Conservation (phyloP, 2,329 filamentous ascomycete genomes). For the Ilyonectria destructans region DNA sequence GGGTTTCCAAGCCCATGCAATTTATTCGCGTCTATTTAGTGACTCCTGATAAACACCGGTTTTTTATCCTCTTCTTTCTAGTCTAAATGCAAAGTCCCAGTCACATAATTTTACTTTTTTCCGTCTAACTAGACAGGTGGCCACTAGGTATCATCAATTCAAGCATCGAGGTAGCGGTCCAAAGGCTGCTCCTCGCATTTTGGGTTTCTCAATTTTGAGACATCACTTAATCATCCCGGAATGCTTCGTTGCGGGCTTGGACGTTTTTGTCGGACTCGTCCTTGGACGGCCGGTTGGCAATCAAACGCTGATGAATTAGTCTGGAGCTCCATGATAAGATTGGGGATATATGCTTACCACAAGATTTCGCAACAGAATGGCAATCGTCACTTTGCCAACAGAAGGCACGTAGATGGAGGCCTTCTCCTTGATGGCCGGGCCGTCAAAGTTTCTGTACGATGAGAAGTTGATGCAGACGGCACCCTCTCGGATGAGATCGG, state of each 20-base stretch:
- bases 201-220: background rate
- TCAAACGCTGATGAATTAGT: conserved; percentile 62
- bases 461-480: conserved; percentile 99
- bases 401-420: conserved; percentile 97
- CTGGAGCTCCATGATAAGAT: conserved; percentile 6
- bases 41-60: conserved; percentile 14
- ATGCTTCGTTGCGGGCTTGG: conserved; percentile 61
- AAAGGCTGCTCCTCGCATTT: background rate
- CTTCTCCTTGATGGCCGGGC: conserved; percentile 90
- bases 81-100: conserved; percentile 13
- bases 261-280: conserved; percentile 55
- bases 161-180: background rate
- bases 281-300: conserved; percentile 65
- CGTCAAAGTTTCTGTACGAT: conserved; percentile 93
- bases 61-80: conserved; percentile 17
- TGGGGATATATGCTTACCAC: conserved; percentile 73
- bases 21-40: conserved; percentile 23
- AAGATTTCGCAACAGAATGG: conserved; percentile 89
- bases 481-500: conserved; percentile 86
- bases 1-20: conserved; percentile 1
- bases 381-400: conserved; percentile 98
- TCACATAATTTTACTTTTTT: conserved; percentile 12
- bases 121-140: conserved; percentile 10
- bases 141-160: conserved; percentile 28
- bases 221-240: conserved; percentile 56